Evolutionary conservation across 192 early-diverging fungal species (phyloP), one percentile per base, ranked within the genome.

Genomic region (Bifiguratus adelaidae): DNA sequence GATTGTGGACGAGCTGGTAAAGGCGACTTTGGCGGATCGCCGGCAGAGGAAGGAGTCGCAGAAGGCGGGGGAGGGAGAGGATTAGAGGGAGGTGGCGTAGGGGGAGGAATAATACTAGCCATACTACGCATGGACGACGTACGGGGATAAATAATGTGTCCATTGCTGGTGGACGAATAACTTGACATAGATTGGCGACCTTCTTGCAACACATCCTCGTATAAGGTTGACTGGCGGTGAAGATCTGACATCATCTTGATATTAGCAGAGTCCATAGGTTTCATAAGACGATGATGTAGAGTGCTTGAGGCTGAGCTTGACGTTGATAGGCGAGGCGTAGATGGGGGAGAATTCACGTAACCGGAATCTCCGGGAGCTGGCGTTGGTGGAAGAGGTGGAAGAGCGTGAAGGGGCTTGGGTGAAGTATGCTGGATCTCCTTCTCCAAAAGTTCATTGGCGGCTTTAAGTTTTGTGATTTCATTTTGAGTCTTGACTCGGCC

Each of bases 391-490:
- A 5, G 37, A 40, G 18, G 37, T 40, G 18, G 37, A 40, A 21
- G 37, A 40, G 15, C 37, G 37, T 15, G 22, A 40, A 21, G 7
- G 15, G 7, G 5, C 22, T 15, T 40, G 32, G 61, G 55, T 30
- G 56, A 45, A 28, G 56, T 11, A 24, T 64, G 61, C 29, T 64
- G 55, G 50, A 64, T 57, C 33, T 64, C 61, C 21, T 57, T 53
- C 27, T 64, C 61, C 37, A 64, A 40, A 2, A 50, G 46, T 25
- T 64, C 61, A 33, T 64, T 64, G 1, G 61, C 61, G 21, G 51
- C 55, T 3, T 35, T 54, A 13, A 58, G 47, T 32, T 53, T 52
- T 36, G 53, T 53, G 21, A 57, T 33, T 35, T 64, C 55, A 18
- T 41, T 2, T 41, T 64, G 55, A 6, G 58, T 30, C 50, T 64